Evolutionary conservation across 2,329 filamentous ascomycete species (phyloP), one percentile per base, ranked within the genome.

Genomic region (Penicillium psychrosexuale): DNA sequence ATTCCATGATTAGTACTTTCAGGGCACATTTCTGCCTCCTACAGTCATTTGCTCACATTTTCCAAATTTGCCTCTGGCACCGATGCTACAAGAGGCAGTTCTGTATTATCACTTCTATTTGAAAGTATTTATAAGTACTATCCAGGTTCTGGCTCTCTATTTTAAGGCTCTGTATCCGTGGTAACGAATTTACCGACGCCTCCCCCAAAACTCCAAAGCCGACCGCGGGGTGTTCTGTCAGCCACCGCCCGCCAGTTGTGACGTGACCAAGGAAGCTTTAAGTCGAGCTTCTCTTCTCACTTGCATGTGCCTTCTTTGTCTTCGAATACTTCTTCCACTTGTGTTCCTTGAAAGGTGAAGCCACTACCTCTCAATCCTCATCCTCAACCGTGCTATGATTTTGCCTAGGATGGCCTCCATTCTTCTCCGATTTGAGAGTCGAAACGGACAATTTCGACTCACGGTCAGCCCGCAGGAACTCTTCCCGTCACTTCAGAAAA

Each of bases 401-500:
- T 39, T 39, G 27, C n/a, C 42, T 58, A 61, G 44, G 36, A 77
- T 76, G 74, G 64, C 73, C 24, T 64, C 73, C 45, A 96, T 96
- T 85, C 82, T 96, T 69, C 80, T 97, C 53, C 85, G 92, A 73
- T 89, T 96, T 65, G 87, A 92, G 67, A 91, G 91, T 71, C 91
- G 90, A 61, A 91, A 97, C 78, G 94, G 94, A 78, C 94, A 94
- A 81, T 87, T 92, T 75, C 88, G 94, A 65, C 80, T 97, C 67
- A 89, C 82, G 48, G 84, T 95, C 63, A 86, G 92, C 65, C 83
- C 87, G 47, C 81, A 82, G 39, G 86, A 89, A 60, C 86, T 86
- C 0, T 96, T 97, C 71, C 70, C 79, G 19, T 77, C 81, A 8
- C 75, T 86, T 28, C 71, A 82, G 13, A 72, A 72, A 55, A 76